Base-by-base conservation (phyloP, 2,329 filamentous ascomycete genomes). In the Fusarium sacchari region DNA sequence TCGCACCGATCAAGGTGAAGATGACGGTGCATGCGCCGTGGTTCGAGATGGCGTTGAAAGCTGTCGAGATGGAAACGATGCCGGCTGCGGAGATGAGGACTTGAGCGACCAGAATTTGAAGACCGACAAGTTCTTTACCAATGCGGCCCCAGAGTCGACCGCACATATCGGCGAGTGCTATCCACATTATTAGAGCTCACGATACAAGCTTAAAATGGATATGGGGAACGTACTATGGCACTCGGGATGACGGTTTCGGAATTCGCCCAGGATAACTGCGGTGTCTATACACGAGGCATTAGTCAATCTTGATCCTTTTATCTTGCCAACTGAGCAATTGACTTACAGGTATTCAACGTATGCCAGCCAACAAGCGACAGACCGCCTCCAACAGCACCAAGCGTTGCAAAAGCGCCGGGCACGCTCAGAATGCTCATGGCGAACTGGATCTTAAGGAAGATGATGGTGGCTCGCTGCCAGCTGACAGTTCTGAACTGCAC, bases 401-500 rank as follows among this genome's bases (percentile, higher is more conserved):
- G 57, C 10, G 57, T 60, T 3, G 36, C 36, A 13, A 60, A 86
- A 76, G 5, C 86, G 76, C 63, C 57, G 76, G 73, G 66, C 69
- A 67, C 73, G 65, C 76, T 78, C 34, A 60, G 44, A 26, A 60
- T 60, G 17, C 57, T 60, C 57, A 60, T 60, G 17, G 57, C 57
- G 26, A 80, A 78, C 56, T 79, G 76, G 47, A 79, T 75, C 77
- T 83, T 83, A 67, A 82, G 74, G 66, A 85, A 84, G 67, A 85
- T 81, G 40, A 84, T 76, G 20, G 80, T 80, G 20, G 82, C 82
- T 55, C 81, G 75, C 61, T 82, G 79, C 83, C 84, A 85, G 50
- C 81, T 82, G 32, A 80, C 77, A 3, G 76, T 79, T 3, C 79
- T 75, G 40, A 80, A 80, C 14, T 80, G 69, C 30, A 80, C 77